These are phyloP conservation scores for Histomonas meleagridis DNA, from an alignment of 208 protist species.

Conservation along the genomic window DNA sequence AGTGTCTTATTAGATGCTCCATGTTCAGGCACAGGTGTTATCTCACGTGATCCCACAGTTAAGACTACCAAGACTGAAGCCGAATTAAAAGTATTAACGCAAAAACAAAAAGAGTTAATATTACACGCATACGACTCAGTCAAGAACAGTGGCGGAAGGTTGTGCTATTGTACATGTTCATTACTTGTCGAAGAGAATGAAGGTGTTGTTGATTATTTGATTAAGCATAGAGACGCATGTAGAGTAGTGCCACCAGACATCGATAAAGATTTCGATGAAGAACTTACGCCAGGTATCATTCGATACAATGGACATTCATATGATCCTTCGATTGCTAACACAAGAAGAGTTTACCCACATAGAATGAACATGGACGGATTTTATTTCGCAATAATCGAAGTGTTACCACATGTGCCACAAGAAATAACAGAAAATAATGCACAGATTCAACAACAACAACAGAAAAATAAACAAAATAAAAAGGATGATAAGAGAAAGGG, in stretches of 20 bases:
- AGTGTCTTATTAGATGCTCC: slow-evolving; percentile 89
- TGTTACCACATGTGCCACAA: background rate
- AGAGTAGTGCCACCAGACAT: slow-evolving; percentile 34
- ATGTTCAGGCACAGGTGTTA: slow-evolving; percentile 93
- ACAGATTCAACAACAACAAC: no score
- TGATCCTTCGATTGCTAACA: background rate
- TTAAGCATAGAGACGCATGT: slow-evolving; percentile 63
- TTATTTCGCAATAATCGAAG: slow-evolving; percentile 69
- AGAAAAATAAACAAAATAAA: no score
- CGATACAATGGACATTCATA: slow-evolving; percentile 39
- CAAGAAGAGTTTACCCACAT: slow-evolving; percentile 70
- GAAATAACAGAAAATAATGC: background rate
- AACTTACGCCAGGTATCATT: slow-evolving; percentile 46
- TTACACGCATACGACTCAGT: slow-evolving; percentile 86
- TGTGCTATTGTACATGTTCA: slow-evolving; percentile 96
- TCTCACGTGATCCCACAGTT: slow-evolving; percentile 85
- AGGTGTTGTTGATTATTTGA: slow-evolving; percentile 84
- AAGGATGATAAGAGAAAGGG: no score
- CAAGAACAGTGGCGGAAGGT: slow-evolving; percentile 71
- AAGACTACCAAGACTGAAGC: slow-evolving; percentile 61
- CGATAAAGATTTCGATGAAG: slow-evolving; percentile 49
- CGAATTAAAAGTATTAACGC: slow-evolving; percentile 70
- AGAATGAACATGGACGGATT: slow-evolving; percentile 99
- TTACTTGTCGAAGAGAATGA: slow-evolving; percentile 93
- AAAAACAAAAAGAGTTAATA: slow-evolving; percentile 86